Conservation (phyloP, 805 yeast species). For the Isabelozyma gotoi region DNA sequence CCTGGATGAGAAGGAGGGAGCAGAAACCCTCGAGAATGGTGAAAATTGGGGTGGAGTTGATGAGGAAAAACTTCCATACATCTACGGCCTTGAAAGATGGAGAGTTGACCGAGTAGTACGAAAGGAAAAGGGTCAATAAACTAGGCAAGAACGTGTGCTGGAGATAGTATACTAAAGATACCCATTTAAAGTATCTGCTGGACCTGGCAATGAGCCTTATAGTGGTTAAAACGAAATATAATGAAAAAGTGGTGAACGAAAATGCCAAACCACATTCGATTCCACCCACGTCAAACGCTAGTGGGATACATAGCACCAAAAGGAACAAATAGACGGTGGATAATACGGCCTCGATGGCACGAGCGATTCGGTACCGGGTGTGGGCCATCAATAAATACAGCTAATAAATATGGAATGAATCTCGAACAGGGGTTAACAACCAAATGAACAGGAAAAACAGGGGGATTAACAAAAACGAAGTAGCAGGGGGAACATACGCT, state of each 20-base stretch:
- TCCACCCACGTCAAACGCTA: conserved; percentile 94
- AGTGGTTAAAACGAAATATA: conserved; percentile 74
- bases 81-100: conserved; percentile 28
- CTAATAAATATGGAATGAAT: background rate
- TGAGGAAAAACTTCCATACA: conserved; percentile 71
- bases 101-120: conserved; percentile 40
- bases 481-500: too few species aligned
- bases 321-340: conserved; percentile 64
- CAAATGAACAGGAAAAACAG: too few species aligned
- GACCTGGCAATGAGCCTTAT: conserved; percentile 55
- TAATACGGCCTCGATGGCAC: conserved; percentile 16
- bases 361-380: background rate
- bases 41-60: conserved; percentile 85
- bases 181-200: conserved; percentile 42
- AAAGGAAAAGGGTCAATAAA: conserved; percentile 65
- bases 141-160: conserved; percentile 87
- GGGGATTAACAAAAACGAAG: too few species aligned
- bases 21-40: conserved; percentile 92
- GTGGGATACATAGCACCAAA: conserved; percentile 80
- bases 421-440: background rate
- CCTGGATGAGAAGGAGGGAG: conserved; percentile 86
- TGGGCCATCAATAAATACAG: background rate
- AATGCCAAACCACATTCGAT: conserved; percentile 84
- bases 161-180: conserved; percentile 61
- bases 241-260: conserved; percentile 56